Evolutionary conservation across 768 basidiomycete genomes (phyloP).

Genomic region (Leccinum sublutescens): DNA sequence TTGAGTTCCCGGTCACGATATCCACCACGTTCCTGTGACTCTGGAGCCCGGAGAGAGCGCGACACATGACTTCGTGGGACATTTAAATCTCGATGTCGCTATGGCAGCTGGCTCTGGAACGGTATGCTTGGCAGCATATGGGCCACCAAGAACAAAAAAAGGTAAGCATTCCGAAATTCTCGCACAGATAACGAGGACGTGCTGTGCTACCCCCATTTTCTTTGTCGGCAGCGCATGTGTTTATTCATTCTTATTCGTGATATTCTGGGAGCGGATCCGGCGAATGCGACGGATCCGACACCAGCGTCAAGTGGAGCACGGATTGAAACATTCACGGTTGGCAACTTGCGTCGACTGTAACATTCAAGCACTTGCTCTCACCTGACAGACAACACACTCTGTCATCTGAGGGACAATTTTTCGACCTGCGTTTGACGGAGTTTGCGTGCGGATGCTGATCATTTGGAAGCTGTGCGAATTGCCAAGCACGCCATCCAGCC

Average conservation of each 20-base stretch:
- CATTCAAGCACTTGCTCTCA: not conserved
- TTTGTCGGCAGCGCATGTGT: not conserved
- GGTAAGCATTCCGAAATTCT: not conserved
- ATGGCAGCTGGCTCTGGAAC: not conserved
- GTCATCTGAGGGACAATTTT: not conserved
- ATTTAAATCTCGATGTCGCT: not conserved
- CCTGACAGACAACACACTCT: not conserved
- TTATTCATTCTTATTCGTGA: not conserved
- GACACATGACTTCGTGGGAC: not conserved
- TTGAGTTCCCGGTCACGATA: not conserved
- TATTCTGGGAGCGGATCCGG: not conserved
- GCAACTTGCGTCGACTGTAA: not conserved
- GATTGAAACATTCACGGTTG: not conserved
- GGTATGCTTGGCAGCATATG: not conserved
- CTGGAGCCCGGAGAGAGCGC: not conserved
- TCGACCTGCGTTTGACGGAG: not conserved
- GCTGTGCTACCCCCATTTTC: not conserved
- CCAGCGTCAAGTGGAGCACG: not conserved
- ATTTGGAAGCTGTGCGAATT: not conserved
- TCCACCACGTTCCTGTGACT: not conserved
- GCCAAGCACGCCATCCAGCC: not conserved
- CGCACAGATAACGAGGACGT: not conserved
- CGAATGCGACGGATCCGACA: not conserved
- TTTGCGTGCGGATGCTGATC: not conserved
- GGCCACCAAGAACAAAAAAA: not conserved